Percentiles rank a stretch among this genome's conserved stretches.
Evolutionary conservation across 306 rosid genomes (phyloP).

Genomic region (Fragaria iinumae): DNA sequence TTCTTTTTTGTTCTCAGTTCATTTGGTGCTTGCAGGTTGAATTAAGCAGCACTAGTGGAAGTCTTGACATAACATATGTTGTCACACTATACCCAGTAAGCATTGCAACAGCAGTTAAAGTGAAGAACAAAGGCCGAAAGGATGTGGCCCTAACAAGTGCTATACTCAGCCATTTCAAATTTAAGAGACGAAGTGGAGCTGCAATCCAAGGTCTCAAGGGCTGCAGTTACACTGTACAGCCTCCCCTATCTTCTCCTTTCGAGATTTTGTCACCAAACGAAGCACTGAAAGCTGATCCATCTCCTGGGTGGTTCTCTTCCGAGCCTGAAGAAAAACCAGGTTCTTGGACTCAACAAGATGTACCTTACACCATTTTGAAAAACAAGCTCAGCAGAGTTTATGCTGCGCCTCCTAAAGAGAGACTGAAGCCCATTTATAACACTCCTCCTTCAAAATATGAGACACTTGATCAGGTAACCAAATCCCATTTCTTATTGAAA

Average conservation of each 20-base stretch:
- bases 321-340: constrained; percentile 62
- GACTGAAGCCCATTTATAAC: constrained; percentile 63
- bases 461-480: constrained; percentile 76
- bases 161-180: constrained; percentile 73
- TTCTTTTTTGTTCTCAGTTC: background rate
- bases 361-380: constrained; percentile 70
- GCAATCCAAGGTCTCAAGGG: constrained; percentile 75
- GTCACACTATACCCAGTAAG: constrained; percentile 78
- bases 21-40: constrained; percentile 42
- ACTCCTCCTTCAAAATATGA: constrained; percentile 90
- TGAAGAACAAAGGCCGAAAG: constrained; percentile 63
- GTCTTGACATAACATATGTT: constrained; percentile 65
- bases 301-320: constrained; percentile 51
- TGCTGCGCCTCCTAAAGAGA: constrained; percentile 78
- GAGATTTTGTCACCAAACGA: constrained; percentile 68
- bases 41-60: constrained; percentile 41
- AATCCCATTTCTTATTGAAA: background rate
- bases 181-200: constrained; percentile 64
- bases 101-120: constrained; percentile 84
- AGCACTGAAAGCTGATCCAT: constrained; percentile 59
- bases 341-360: constrained; percentile 62
- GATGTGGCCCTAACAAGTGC: constrained; percentile 58
- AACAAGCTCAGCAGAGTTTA: constrained; percentile 83
- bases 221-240: constrained; percentile 62
- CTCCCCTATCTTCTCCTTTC: constrained; percentile 75